phyloP scores from a whole-genome alignment of 192 early-diverging fungal species.

The Podochytrium sp. region DNA sequence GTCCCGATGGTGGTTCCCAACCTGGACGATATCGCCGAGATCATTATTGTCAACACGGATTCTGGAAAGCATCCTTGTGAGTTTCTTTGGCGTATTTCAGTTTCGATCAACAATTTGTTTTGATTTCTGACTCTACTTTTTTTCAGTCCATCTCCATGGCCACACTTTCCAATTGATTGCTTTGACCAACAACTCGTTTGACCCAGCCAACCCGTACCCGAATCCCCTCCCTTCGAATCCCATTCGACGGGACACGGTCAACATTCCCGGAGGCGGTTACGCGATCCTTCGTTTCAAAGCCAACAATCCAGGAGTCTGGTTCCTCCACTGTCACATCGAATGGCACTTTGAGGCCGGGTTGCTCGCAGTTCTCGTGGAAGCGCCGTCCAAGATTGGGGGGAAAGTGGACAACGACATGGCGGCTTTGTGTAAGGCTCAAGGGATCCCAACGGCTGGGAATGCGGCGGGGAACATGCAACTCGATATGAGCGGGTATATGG shows the following conservation, averaged over 20 bases:
- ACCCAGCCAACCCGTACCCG: conserved; percentile 36
- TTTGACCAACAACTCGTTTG: conserved; percentile 60
- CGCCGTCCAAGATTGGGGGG: conserved; percentile 22
- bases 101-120: not conserved
- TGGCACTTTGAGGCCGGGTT: conserved; percentile 79
- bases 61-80: conserved; percentile 67
- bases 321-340: conserved; percentile 89
- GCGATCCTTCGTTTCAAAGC: conserved; percentile 74
- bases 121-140: not conserved
- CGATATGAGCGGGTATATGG: conserved; percentile 62
- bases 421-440: conserved; percentile 65
- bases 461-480: conserved; percentile 72
- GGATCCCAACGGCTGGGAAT: conserved; percentile 67
- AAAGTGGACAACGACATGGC: conserved; percentile 11
- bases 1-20: conserved; percentile 67
- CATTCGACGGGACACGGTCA: conserved; percentile 76
- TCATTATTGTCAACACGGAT: conserved; percentile 78
- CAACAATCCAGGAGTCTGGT: conserved; percentile 82
- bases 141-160: conserved; percentile 82
- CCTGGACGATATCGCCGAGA: conserved; percentile 62
- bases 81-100: conserved; percentile 7
- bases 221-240: conserved; percentile 59
- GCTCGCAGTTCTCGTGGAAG: conserved; percentile 70
- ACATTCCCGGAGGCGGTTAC: conserved; percentile 67
- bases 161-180: conserved; percentile 78